Evolutionary conservation across 805 yeast genomes (phyloP), one percentile per base, ranked within the genome.

Genomic region (Kazachstania bromeliacearum): DNA sequence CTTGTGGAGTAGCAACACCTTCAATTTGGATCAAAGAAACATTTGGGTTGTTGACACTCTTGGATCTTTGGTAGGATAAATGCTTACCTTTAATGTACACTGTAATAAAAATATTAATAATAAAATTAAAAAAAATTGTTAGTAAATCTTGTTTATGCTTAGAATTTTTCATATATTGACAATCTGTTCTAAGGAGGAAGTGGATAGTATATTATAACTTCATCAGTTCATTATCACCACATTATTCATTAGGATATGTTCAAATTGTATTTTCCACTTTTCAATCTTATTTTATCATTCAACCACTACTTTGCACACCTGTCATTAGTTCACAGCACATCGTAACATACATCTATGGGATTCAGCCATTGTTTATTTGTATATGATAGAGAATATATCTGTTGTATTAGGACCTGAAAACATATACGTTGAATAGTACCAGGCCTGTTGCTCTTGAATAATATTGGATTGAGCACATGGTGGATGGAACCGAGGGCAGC

Each of bases 71-170:
- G 94, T 89, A 92, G 62, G 96, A 88, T 67, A 92, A 69, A 83
- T 92, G 98, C 81, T 89, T 92, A 75, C 97, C 98, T 81, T 89
- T 92, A 74, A 92, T 97, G 96, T 92, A 92, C 76, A 92, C 94
- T 84, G 66, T 47, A 48, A 40, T 28, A 28, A 38, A 31, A 32
- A 27, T 18, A 31, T 4, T 13, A 12, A 15, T 26, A 33, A n/a
- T 17, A 19, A 27, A 33, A 34, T 19, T 5, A 12, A 14, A 18
- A 28, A 17, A 10, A 27, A 21, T 39, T 42, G 41, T 37, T 37
- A 36, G 40, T 41, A 36, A 28, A 14, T 19, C 24, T 15, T 14
- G 9, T 16, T 23, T 23, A n/a, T 24, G 28, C 5, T 8, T 15
- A 23, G 9, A 10, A 23, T 8, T 13, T 28, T 14, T 28, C 14